These are phyloP conservation scores for Kluyveromyces marxianus DNA, from an alignment of 1,139 yeast genomes.

Conservation along the genomic window DNA sequence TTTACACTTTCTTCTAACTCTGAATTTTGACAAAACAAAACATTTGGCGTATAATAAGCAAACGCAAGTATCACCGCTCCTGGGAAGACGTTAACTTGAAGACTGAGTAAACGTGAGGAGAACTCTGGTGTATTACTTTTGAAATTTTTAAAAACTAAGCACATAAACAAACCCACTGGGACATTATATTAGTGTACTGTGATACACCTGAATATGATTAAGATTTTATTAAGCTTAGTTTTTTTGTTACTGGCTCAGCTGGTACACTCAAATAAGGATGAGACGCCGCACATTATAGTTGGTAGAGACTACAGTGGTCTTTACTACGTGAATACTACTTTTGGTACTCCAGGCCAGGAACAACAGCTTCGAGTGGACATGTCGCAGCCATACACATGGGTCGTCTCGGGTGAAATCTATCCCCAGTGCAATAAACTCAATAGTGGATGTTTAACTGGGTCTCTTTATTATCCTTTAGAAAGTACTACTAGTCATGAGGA, in stretches of 20 bases:
- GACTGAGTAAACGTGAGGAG: no score
- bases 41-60: no score
- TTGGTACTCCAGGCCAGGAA: constrained; percentile 34
- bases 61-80: no score
- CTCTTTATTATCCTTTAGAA: constrained; percentile 14
- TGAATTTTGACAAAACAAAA: no score
- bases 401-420: constrained; percentile 26
- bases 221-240: not conserved
- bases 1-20: no score
- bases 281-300: constrained; percentile 17
- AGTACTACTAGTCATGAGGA: constrained; percentile 15
- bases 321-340: constrained; percentile 31
- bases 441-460: constrained; percentile 13
- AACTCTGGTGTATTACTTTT: no score
- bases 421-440: constrained; percentile 18
- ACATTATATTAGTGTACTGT: no score
- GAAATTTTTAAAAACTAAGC: no score
- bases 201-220: no score
- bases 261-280: not conserved
- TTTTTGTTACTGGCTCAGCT: not conserved
- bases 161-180: no score
- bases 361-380: constrained; percentile 35
- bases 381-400: constrained; percentile 38
- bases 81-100: no score
- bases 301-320: constrained; percentile 18